These are phyloP conservation scores for Huntiella omanensis DNA, from an alignment of 2,329 filamentous ascomycete genomes.

Conservation along the genomic window DNA sequence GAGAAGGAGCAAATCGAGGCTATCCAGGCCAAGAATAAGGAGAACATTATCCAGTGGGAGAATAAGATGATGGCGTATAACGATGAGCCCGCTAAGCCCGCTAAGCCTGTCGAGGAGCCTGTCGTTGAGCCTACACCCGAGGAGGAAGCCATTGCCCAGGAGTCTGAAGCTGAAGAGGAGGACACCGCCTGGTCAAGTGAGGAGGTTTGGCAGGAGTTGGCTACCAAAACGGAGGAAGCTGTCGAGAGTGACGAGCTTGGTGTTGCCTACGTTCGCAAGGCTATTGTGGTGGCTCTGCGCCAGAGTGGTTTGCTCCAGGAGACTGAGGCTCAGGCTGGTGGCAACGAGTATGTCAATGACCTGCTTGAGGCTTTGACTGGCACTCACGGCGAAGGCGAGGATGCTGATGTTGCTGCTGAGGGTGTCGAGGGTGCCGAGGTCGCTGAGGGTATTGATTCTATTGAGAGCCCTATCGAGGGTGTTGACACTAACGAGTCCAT, in stretches of 20 bases:
- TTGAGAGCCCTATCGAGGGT: background rate
- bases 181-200: constrained; percentile 15
- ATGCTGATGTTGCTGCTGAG: background rate
- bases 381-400: constrained; percentile 11
- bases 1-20: constrained; percentile 48
- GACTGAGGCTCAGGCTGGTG: constrained; percentile 25
- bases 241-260: constrained; percentile 39
- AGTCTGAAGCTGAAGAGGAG: constrained; percentile 13
- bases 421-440: constrained; percentile 2
- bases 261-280: constrained; percentile 30
- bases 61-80: constrained; percentile 35
- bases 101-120: constrained; percentile 11
- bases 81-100: constrained; percentile 14
- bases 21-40: constrained; percentile 52
- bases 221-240: constrained; percentile 33
- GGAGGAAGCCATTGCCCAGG: constrained; percentile 8
- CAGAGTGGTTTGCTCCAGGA: constrained; percentile 32
- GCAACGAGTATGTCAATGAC: constrained; percentile 28
- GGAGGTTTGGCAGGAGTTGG: constrained; percentile 34
- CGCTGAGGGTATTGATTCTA: constrained; percentile 6
- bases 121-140: constrained; percentile 10
- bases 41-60: constrained; percentile 51
- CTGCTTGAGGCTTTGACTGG: constrained; percentile 30
- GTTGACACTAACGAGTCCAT: background rate
- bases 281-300: constrained; percentile 34